A percentile compares a stretch with the other conserved stretches of the same genome.
Evolutionary conservation across 2,329 filamentous ascomycete genomes (phyloP).

Genomic region (Colletotrichum trifolii): DNA sequence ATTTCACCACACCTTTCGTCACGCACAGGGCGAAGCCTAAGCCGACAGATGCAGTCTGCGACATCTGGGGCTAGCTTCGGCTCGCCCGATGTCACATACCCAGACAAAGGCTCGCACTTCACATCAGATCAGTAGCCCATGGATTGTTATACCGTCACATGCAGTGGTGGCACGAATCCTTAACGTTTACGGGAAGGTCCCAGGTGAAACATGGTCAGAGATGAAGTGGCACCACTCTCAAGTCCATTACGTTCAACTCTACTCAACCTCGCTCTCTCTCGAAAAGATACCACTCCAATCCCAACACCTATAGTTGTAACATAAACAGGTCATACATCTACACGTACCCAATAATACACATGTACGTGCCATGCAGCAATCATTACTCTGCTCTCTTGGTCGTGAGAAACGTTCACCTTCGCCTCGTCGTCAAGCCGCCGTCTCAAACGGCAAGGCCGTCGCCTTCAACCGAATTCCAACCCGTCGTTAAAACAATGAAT

Average conservation of each 20-base stretch:
- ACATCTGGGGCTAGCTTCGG: too few relatives aligned
- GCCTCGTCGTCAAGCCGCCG: constrained; percentile 18
- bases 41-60: too few relatives aligned
- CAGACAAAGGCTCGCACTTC: too few relatives aligned
- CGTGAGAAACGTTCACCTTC: constrained; percentile 15
- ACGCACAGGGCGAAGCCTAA: too few relatives aligned
- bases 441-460: constrained; percentile 8
- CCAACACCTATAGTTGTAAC: constrained; percentile 6
- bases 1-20: too few relatives aligned
- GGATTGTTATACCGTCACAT: too few relatives aligned
- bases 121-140: too few relatives aligned
- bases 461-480: constrained; percentile 2
- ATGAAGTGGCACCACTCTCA: background rate
- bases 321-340: constrained; percentile 23
- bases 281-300: background rate
- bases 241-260: background rate
- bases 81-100: too few relatives aligned
- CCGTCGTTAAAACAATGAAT: background rate
- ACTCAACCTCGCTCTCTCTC: background rate
- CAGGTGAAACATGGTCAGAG: too few relatives aligned
- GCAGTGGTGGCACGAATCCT: too few relatives aligned
- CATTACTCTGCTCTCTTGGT: constrained; percentile 20
- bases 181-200: too few relatives aligned
- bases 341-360: constrained; percentile 31
- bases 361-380: constrained; percentile 23